Conservation (phyloP, 352 stramenopile species). For the Globisporangium rhizosaccharum region DNA sequence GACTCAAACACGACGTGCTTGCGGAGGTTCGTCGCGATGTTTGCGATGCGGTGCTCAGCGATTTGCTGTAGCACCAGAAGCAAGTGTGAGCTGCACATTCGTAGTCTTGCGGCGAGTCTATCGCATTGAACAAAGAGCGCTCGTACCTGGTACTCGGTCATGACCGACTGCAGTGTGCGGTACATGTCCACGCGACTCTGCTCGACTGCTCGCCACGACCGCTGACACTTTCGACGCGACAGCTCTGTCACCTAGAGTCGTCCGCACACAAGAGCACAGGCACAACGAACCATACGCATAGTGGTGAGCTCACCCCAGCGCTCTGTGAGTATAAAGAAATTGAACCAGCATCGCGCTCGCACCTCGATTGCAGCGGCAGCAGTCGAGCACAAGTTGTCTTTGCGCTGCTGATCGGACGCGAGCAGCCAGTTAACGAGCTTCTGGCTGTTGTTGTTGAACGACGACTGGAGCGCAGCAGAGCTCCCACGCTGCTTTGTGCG, state of each 20-base stretch:
- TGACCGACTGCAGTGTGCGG: conserved; percentile 52
- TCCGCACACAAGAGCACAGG: background rate
- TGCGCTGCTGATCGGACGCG: conserved; percentile 59
- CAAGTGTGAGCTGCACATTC: background rate
- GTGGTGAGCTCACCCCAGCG: too few species aligned
- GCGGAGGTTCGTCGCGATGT: conserved; percentile 64
- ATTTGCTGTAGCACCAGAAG: conserved; percentile 42
- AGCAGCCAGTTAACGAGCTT: conserved; percentile 81
- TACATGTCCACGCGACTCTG: conserved; percentile 64
- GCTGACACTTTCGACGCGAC: conserved; percentile 51
- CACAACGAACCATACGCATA: background rate
- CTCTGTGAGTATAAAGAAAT: too few species aligned
- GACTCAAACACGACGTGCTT: conserved; percentile 84
- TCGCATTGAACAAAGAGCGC: background rate
- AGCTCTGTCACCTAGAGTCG: conserved; percentile 50
- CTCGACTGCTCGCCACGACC: conserved; percentile 59
- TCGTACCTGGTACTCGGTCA: conserved; percentile 76
- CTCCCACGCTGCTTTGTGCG: conserved; percentile 9
- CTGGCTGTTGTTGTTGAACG: conserved; percentile 54
- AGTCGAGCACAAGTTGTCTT: conserved; percentile 56
- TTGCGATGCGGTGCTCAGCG: conserved; percentile 65
- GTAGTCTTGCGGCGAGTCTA: background rate
- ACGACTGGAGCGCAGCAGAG: conserved; percentile 20
- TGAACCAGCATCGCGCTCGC: conserved; percentile 18
- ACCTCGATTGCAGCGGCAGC: conserved; percentile 62